Evolutionary conservation across 2,329 filamentous ascomycete genomes (phyloP), one percentile per base, ranked within the genome.

Genomic region (Microcyclospora tardicrescens): DNA sequence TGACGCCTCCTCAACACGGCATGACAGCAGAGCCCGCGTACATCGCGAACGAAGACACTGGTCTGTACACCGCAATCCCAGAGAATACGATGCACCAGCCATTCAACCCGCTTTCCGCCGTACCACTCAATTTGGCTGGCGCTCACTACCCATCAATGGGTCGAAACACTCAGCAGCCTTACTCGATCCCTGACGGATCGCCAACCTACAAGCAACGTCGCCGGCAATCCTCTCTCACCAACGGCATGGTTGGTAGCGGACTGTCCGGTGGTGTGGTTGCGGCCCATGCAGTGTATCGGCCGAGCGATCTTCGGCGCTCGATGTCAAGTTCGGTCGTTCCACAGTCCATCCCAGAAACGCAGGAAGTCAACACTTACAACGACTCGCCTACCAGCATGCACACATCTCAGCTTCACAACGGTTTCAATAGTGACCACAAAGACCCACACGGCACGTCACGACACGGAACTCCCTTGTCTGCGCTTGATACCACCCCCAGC

Each of bases 141-240:
- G 75, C 80, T 35, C 83, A 87, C 55, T 95, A 84, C 63, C 76
- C 80, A 16, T 77, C 82, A 34, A 75, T 79, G 27, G 69, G 74
- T 16, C 71, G 79, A 48, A 67, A 71, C 30, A 77, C 71, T 43
- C 93, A 85, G 59, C 83, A 91, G 51, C 95, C 93, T 68, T 89
- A 85, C 35, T 58, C 57, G 3, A 87, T 94, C 36, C 91, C 96
- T 57, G 91, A 98, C 67, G 91, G 91, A 35, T 98, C 91, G 19
- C 91, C 91, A 10, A 96, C 91, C 29, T 98, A 98, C 69, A 98
- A 98, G 74, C 91, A 96, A 69, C 78, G 91, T 53, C 77, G 91
- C 61, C 79, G 91, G 50, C 82, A 91, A 46, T 95, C 91, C 28
- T 96, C 89, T 32, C 85, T 96, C 46, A 86, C 89, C 16, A 81